phyloP scores from a whole-genome alignment of 345 rosid genomes.

The Citrus glauca region DNA sequence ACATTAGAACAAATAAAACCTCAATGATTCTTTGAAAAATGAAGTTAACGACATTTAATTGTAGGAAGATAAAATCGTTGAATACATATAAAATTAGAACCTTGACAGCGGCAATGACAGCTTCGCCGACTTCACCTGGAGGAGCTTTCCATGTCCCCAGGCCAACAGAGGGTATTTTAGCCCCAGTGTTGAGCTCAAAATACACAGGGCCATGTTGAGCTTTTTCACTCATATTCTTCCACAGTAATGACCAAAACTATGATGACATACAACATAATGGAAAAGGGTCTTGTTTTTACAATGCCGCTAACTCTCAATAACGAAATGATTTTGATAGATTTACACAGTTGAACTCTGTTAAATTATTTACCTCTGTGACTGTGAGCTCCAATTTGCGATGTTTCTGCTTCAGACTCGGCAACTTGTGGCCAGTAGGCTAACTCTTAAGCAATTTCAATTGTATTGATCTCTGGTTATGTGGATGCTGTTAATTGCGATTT shows the following conservation, averaged over 20 bases:
- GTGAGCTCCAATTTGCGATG: background rate
- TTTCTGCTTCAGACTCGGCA: constrained; percentile 10
- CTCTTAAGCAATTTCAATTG: background rate
- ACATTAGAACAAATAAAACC: background rate
- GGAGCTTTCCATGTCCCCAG: constrained; percentile 59
- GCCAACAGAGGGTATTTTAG: constrained; percentile 46
- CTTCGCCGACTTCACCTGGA: constrained; percentile 40
- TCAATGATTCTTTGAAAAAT: background rate
- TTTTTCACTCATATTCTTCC: constrained; percentile 27
- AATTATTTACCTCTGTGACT: background rate
- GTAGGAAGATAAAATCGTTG: background rate
- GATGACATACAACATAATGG: background rate
- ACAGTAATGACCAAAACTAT: background rate
- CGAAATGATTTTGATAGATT: background rate
- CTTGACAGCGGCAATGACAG: constrained; percentile 42
- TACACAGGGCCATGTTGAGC: constrained; percentile 17
- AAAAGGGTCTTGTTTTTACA: background rate
- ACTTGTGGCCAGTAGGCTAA: background rate
- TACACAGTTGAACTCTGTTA: background rate
- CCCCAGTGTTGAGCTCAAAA: constrained; percentile 50
- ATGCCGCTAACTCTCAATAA: background rate
- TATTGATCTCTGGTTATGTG: background rate
- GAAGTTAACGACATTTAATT: too few relatives aligned
- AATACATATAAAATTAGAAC: constrained; percentile 15
- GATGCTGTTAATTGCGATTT: background rate